Conservation (phyloP, 2,329 filamentous ascomycete species). For the Colletotrichum siamense region DNA sequence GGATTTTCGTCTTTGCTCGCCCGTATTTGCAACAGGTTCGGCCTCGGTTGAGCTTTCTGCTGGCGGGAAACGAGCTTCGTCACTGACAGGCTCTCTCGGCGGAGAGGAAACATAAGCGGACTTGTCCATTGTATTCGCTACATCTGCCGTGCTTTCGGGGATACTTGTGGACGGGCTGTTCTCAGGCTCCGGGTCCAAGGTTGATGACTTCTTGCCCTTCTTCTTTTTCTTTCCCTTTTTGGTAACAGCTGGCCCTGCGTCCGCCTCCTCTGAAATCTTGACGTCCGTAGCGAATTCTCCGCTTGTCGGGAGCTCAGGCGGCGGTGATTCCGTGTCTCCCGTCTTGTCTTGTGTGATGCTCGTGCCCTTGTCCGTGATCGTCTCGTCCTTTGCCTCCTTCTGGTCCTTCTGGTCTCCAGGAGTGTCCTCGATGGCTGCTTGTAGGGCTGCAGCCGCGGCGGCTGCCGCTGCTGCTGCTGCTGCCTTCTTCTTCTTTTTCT, state of each 20-base stretch:
- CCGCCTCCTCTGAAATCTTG: conserved; percentile 16
- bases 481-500: conserved; percentile 29
- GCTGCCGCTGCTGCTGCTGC: not conserved
- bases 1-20: conserved; percentile 13
- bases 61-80: conserved; percentile 7
- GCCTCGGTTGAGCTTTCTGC: conserved; percentile 9
- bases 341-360: conserved; percentile 8
- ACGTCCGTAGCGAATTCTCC: conserved; percentile 17
- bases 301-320: conserved; percentile 5
- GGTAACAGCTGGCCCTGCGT: conserved; percentile 31
- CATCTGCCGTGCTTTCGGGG: conserved; percentile 19
- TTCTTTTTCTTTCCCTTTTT: conserved; percentile 42
- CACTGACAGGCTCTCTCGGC: conserved; percentile 18
- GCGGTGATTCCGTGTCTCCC: conserved; percentile 10
- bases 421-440: not conserved
- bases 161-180: conserved; percentile 16
- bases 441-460: not conserved
- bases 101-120: conserved; percentile 21
- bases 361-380: not conserved
- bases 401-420: not conserved
- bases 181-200: conserved; percentile 21
- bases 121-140: conserved; percentile 23
- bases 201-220: conserved; percentile 33
- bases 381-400: conserved; percentile 3
- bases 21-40: not conserved